Conservation (phyloP, 257 asterid genomes). For the Fraxinus excelsior region DNA sequence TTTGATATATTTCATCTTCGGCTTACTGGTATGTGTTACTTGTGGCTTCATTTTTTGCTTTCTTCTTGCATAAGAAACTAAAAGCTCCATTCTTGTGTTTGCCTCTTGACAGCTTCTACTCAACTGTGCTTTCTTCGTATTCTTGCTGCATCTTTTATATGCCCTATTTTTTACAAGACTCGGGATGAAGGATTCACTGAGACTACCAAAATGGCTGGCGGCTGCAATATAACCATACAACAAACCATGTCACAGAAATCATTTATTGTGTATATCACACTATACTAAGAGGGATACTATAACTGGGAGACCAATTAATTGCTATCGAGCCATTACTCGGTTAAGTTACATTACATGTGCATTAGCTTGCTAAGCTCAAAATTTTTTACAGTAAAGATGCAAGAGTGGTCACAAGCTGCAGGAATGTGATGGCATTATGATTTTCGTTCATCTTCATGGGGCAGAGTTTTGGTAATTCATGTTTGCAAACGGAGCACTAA, state of each 20-base stretch:
- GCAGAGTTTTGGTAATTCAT: background rate
- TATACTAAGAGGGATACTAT: background rate
- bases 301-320: background rate
- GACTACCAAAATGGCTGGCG: conserved; percentile 82
- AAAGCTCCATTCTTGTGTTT: background rate
- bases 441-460: background rate
- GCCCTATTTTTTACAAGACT: conserved; percentile 80
- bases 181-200: conserved; percentile 73
- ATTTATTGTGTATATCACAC: conserved; percentile 17
- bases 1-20: conserved; percentile 69
- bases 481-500: too few relatives aligned
- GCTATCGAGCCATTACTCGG: background rate
- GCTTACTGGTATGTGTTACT: conserved; percentile 61
- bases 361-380: background rate
- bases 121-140: conserved; percentile 67
- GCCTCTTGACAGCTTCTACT: conserved; percentile 69
- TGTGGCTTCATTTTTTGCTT: background rate
- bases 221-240: conserved; percentile 44
- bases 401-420: background rate
- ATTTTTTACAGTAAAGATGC: background rate
- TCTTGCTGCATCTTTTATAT: conserved; percentile 79
- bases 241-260: conserved; percentile 14
- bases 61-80: conserved; percentile 9
- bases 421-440: background rate
- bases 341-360: background rate